Base-by-base conservation (phyloP, 129 eudicot genomes). In the Logfia minima region DNA sequence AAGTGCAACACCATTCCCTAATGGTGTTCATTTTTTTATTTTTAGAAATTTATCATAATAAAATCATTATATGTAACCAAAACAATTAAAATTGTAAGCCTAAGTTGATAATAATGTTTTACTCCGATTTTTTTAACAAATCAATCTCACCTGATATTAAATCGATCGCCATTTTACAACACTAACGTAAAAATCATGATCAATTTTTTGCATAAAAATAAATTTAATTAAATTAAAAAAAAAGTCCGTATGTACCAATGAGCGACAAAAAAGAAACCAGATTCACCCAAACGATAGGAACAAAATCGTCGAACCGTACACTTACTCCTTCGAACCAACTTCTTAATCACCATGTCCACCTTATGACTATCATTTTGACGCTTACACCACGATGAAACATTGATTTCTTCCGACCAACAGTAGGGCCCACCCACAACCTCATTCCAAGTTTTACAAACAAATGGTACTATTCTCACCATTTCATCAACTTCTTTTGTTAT, bases 371-470 rank as follows among this genome's bases (percentile, higher is more conserved):
- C 78, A 3, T 22, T 55, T 0, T 77, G 59, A 0, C 76, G 60
- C 6, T 80, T 72, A n/a, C 85, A 77, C 88, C 88, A 85, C 8
- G 28, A 45, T 45, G 24, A 24, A 22, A 85, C 26, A 59, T 85
- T 72, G 5, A 85, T 45, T 13, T 11, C 53, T 0, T 77, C 69
- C 7, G 71, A 79, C 88, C 88, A 85, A 35, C 88, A 81, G 61
- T 81, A 78, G 29, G 88, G 83, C 23, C 88, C 79, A 2, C 67
- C 68, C 52, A 85, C 80, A 21, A 60, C 75, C 28, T 63, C 75
- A 80, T 24, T 77, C 88, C 88, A 85, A 0, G 71, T 62, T 66
- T 64, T 73, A 77, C 88, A 85, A 23, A 85, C 88, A 18, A 81
- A 68, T 13, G 85, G 78, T 31, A 77, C 78, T 4, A 22, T 65